Percentiles rank a stretch among this genome's conserved stretches.
phyloP scores from a whole-genome alignment of 2,329 filamentous ascomycete species.

The Trichoderma simmonsii region DNA sequence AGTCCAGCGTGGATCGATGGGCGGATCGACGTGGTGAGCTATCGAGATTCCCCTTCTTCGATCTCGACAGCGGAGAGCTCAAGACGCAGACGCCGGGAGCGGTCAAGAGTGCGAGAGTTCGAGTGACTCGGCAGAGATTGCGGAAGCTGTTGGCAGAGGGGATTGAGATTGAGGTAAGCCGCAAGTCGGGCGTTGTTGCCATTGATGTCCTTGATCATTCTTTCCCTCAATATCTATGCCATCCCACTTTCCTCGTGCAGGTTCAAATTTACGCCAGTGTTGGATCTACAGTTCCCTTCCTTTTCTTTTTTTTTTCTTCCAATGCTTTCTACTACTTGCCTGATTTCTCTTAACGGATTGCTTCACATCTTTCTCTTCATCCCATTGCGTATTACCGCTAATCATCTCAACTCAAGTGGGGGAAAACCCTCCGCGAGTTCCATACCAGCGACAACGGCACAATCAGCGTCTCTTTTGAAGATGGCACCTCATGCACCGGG shows the following conservation, averaged over 20 bases:
- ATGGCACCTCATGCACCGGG: conserved; percentile 41
- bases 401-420: conserved; percentile 34
- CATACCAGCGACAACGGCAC: conserved; percentile 29
- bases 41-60: conserved; percentile 53
- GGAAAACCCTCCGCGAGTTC: conserved; percentile 36
- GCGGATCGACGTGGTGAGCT: conserved; percentile 46
- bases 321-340: background rate
- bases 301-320: background rate
- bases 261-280: background rate
- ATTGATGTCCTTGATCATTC: background rate
- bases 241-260: background rate
- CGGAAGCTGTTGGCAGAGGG: conserved; percentile 44
- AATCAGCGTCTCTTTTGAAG: conserved; percentile 45
- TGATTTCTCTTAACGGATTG: background rate
- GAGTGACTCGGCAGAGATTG: conserved; percentile 47
- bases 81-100: conserved; percentile 41
- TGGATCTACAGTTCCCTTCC: background rate
- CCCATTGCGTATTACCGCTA: background rate
- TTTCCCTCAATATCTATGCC: background rate
- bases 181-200: background rate
- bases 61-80: conserved; percentile 49
- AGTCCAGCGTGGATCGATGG: conserved; percentile 50
- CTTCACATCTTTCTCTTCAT: background rate
- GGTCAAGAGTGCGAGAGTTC: conserved; percentile 42
- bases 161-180: conserved; percentile 44